Evolutionary conservation across 1,284 basidiomycete genomes (phyloP), one percentile per base, ranked within the genome.

Genomic region (Trichosporon ovoides): DNA sequence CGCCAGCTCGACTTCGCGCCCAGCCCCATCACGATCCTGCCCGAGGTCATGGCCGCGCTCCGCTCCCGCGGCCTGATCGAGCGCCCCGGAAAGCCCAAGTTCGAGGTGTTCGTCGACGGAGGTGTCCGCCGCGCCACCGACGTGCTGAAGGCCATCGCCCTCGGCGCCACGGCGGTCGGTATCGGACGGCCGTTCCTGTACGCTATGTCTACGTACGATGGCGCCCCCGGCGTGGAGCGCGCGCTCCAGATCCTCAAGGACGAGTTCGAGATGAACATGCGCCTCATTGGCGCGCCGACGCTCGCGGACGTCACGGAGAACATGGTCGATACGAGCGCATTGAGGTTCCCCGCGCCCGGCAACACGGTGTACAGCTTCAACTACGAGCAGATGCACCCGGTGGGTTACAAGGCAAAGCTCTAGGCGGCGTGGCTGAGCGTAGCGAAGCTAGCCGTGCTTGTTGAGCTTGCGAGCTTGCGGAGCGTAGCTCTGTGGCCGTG

Each of bases 191-290:
- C 92, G 13, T 91, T 92, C 80, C 72, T 92, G 52, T 94, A 95
- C 72, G 88, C 92, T 0, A 94, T 89, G 81, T 92, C 86, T 14
- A 83, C 89, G 1, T 95, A 94, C 72, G 43, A 48, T 22, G 93
- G 93, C 1, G 79, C 83, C 49, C 87, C 90, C 22, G 93, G 81
- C 24, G 85, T 91, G 12, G 85, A 89, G 58, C 84, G 83, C 64
- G 87, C 87, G 1, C 69, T 93, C 43, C 81, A 87, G 66, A 91
- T 94, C 59, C 76, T 94, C 54, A 83, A 85, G 68, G 90, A 93
- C 66, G 92, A 97, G 76, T 91, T 97, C 68, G 89, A 91, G 79
- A 95, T 92, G 88, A 91, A 89, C 77, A 83, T 95, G 83, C 85
- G 91, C 19, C 80, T 95, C 7, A 78, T 97, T 22, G 93, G 93